Percentiles rank a stretch among this genome's conserved stretches.
Evolutionary conservation across 2,329 filamentous ascomycete genomes (phyloP).

Genomic region (Calonectria montana): DNA sequence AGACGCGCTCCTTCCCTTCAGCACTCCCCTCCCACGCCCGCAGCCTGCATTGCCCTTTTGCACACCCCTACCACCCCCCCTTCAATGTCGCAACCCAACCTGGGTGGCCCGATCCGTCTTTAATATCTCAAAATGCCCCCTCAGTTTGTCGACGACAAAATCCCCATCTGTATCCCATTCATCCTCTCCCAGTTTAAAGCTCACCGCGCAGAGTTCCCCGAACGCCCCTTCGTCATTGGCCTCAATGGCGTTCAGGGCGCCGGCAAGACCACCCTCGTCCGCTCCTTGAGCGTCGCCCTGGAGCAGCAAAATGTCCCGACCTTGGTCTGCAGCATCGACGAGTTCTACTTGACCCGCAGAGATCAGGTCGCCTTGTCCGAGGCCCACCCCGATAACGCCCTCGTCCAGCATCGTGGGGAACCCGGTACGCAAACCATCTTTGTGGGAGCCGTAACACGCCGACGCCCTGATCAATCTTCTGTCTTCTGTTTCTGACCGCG

Average conservation of each 20-base stretch:
- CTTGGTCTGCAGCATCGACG: constrained; percentile 85
- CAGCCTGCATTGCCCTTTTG: background rate
- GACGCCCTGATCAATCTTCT: background rate
- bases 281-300: constrained; percentile 71
- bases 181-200: constrained; percentile 70
- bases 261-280: constrained; percentile 90
- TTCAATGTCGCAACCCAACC: constrained; percentile 12
- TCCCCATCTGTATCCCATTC: constrained; percentile 81
- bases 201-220: constrained; percentile 55
- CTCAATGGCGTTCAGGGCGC: constrained; percentile 93
- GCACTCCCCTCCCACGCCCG: constrained; percentile 6
- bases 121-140: constrained; percentile 40
- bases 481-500: constrained; percentile 12
- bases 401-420: constrained; percentile 85
- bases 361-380: constrained; percentile 74
- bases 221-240: constrained; percentile 81
- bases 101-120: constrained; percentile 3
- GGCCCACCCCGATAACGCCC: constrained; percentile 75
- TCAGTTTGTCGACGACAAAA: constrained; percentile 79
- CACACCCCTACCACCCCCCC: constrained; percentile 2
- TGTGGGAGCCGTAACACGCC: constrained; percentile 10
- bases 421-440: constrained; percentile 62
- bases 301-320: constrained; percentile 69
- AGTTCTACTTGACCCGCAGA: constrained; percentile 83
- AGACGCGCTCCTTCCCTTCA: background rate